Base-by-base conservation (phyloP, 352 stramenopile species). In the Globisporangium alternatum region DNA sequence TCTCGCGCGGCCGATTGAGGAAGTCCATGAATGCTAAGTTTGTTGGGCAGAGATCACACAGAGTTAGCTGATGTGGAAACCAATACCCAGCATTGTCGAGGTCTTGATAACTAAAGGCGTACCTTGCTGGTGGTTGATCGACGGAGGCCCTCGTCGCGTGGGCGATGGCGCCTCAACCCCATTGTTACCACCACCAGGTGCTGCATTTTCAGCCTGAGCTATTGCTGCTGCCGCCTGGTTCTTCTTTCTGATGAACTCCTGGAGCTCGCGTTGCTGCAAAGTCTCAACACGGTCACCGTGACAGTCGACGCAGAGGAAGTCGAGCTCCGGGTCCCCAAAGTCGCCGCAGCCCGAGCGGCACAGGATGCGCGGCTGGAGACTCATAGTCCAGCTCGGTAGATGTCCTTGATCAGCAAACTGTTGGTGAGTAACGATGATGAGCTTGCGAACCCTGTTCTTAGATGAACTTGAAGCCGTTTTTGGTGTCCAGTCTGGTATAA, bases 281-380 rank as follows among this genome's bases (percentile, higher is more conserved):
- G 71, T 71, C 51, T 88, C 81, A 17, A 75, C 52, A 9, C 74
- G 77, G 55, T 89, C 80, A 10, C 63, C 74, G 62, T 93, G 72
- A 51, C 81, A 93, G 48, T 88, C 80, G 25, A 88, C 78, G 43
- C 84, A 93, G 13, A 93, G 57, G 48, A 79, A 83, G 5, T 79
- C 69, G 22, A 90, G 71, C 22, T 91, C 82, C 0, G 75, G 68
- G 51, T 91, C 78, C 5, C 81, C 84, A 25, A 78, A 69, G 47
- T 83, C 77, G 2, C 81, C 81, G 41, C 81, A 91, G 30, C 80
- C 81, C 21, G 78, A 66, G 1, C 69, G 74, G 37, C 81, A 93
- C 31, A 80, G 68, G 17, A 85, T 71, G 58, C 70, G 75, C 5
- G 76, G 69, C 10, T 75, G 68, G 19, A 78, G 48, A 54, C 77